Conservation (phyloP, 306 rosid species). For the Castanea crenata region DNA sequence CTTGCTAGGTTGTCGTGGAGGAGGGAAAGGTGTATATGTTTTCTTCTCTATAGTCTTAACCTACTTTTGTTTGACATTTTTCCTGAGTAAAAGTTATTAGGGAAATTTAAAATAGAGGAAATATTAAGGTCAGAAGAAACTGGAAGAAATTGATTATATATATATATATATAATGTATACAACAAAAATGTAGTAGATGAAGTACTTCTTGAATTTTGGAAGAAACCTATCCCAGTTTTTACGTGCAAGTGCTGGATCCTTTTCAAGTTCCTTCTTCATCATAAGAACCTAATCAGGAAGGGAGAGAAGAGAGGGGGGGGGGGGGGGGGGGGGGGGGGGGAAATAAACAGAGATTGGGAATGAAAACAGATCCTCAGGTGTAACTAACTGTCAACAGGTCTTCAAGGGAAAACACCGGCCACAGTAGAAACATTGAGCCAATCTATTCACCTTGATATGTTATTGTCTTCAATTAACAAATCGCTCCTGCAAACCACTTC, state of each 20-base stretch:
- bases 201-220: background rate
- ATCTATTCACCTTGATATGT: slow-evolving; percentile 68
- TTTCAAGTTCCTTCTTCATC: slow-evolving; percentile 75
- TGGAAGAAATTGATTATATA: background rate
- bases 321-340: rapidly evolving
- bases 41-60: slow-evolving; percentile 42
- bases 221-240: no score
- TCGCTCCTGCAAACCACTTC: no score
- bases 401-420: background rate
- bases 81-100: slow-evolving; percentile 41
- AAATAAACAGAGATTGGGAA: no score
- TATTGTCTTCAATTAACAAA: slow-evolving; percentile 12
- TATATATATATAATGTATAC: background rate
- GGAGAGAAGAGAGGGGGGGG: rapidly evolving
- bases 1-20: slow-evolving; percentile 82
- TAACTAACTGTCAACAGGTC: background rate
- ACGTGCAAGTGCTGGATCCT: no score
- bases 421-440: background rate
- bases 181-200: slow-evolving; percentile 4
- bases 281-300: slow-evolving; percentile 57
- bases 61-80: slow-evolving; percentile 81
- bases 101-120: background rate
- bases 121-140: slow-evolving; percentile 12
- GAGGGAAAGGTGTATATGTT: slow-evolving; percentile 17
- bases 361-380: background rate